These are phyloP conservation scores for Rosellinia necatrix DNA, from an alignment of 2,329 filamentous ascomycete genomes.

Conservation along the genomic window DNA sequence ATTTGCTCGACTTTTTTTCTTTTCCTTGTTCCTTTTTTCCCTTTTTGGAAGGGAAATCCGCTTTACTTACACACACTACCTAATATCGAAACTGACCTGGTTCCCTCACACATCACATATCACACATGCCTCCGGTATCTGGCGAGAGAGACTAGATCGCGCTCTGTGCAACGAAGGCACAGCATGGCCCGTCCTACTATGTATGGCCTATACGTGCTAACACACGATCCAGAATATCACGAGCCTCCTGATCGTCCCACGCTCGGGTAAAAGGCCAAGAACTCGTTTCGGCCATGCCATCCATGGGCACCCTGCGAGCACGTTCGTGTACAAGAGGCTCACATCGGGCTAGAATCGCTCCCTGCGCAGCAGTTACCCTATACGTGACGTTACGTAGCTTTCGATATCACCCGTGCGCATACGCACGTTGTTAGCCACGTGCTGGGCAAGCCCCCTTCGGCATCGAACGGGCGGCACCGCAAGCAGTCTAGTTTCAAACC, in stretches of 20 bases:
- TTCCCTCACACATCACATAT: no score
- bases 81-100: neutral
- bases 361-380: neutral
- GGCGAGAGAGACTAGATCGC: no score
- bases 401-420: neutral
- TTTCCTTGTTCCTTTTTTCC: no score
- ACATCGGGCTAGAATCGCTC: no score
- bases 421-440: constrained; percentile 18
- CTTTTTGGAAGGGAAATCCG: no score
- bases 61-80: no score
- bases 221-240: constrained; percentile 10
- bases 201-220: neutral
- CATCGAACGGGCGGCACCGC: neutral
- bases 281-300: constrained; percentile 15
- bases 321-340: no score
- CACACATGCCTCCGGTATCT: neutral
- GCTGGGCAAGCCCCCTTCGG: neutral
- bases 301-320: constrained; percentile 1
- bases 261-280: constrained; percentile 14
- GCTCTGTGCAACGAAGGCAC: neutral
- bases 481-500: constrained; percentile 22
- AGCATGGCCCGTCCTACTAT: neutral
- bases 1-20: no score
- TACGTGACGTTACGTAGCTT: neutral
- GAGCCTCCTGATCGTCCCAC: constrained; percentile 21